Evolutionary conservation across 306 rosid species (phyloP).

Genomic region (Sicyos edulis): DNA sequence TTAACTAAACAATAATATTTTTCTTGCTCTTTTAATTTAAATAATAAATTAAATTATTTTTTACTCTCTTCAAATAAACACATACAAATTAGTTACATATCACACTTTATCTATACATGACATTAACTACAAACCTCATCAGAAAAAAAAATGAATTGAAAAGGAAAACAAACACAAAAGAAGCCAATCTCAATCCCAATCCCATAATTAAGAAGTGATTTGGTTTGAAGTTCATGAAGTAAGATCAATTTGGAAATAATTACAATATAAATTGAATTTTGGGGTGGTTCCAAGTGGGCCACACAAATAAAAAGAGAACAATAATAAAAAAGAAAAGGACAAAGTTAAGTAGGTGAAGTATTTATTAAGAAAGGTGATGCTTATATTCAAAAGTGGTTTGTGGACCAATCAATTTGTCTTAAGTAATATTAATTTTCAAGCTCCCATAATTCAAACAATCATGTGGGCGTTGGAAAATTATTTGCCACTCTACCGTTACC

Average conservation of each 20-base stretch:
- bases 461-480: conserved; percentile 16
- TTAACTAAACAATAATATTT: too few relatives aligned
- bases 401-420: not conserved
- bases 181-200: not conserved
- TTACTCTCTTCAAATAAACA: too few relatives aligned
- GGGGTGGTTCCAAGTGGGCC: not conserved
- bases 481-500: not conserved
- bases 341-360: conserved; percentile 12
- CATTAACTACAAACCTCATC: too few relatives aligned
- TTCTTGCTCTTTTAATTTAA: too few relatives aligned
- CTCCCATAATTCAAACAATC: conserved; percentile 9
- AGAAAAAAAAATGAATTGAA: too few relatives aligned
- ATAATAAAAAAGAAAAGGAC: conserved; percentile 12
- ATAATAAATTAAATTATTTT: too few relatives aligned
- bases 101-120: too few relatives aligned
- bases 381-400: conserved; percentile 13
- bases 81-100: too few relatives aligned
- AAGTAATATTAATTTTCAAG: conserved; percentile 8
- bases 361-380: not conserved
- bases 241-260: conserved; percentile 5
- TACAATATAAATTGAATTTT: not conserved
- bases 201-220: conserved; percentile 18
- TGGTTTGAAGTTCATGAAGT: not conserved
- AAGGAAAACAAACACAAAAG: too few relatives aligned
- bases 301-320: too few relatives aligned